Evolutionary conservation across 2,329 filamentous ascomycete genomes (phyloP), one percentile per base, ranked within the genome.

Genomic region (Neofusicoccum laricinum): DNA sequence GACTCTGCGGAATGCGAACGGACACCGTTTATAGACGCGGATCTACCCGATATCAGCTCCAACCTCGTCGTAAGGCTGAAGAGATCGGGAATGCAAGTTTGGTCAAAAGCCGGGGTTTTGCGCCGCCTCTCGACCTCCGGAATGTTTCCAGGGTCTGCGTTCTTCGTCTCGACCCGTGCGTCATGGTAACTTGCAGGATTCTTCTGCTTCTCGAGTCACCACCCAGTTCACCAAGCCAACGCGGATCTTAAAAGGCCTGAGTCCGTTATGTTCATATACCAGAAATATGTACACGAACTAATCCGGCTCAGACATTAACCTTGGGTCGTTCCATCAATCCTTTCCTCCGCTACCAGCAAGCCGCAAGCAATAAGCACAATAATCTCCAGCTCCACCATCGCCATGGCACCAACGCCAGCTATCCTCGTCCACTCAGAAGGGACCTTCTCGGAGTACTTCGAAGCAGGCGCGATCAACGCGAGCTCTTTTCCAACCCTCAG

Each of bases 181-280:
- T 59, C 55, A 59, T 25, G 11, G 19, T 21, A n/a, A n/a, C 19
- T 14, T n/a, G 40, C 41, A 30, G 25, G 25, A 30, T 25, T 41
- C 7, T 3, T 32, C 10, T 30, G 41, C 14, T 15, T 48, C 17
- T 19, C 11, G 30, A 14, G 11, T 34, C 25, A 34, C 21, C 48
- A 50, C 48, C 15, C 48, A 50, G 5, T n/a, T 36, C 48, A 19
- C 21, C 3, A 19, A 36, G 32, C 15, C 4, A 32, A 50, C 7
- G 5, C 25, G 11, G n/a, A 34, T 58, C 21, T 43, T 43, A 17
- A n/a, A 36, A 59, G 12, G 41, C n/a, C 55, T 46, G 55, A 34
- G 46, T 36, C 55, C 30, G 41, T 46, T 59, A 59, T 59, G 41
- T 59, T 36, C 55, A 59, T 59, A 48, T 59, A 59, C 55, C 55